Evolutionary conservation across 2,329 filamentous ascomycete genomes (phyloP).

Genomic region (Chaetomiaceae sp.): DNA sequence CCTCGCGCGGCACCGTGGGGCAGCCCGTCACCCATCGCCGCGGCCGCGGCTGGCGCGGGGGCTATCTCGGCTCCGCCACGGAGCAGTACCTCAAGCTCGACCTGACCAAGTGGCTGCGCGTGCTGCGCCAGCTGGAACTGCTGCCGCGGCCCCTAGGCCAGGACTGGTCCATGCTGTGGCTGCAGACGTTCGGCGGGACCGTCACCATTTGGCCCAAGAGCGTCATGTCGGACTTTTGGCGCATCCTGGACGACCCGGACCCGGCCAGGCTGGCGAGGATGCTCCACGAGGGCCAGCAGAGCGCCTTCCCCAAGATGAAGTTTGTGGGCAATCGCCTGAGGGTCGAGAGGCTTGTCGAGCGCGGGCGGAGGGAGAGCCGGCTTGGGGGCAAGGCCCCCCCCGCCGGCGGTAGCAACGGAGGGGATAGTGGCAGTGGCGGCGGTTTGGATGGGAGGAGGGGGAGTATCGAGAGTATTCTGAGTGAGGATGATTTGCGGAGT

Average conservation of each 20-base stretch:
- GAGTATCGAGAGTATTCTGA: constrained; percentile 57
- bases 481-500: constrained; percentile 55
- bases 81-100: constrained; percentile 97
- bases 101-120: constrained; percentile 95
- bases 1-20: constrained; percentile 84
- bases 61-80: constrained; percentile 84
- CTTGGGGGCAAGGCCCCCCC: constrained; percentile 25
- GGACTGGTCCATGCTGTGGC: constrained; percentile 95
- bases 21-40: constrained; percentile 90
- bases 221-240: constrained; percentile 70
- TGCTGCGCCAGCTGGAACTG: constrained; percentile 86
- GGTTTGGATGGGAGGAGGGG: constrained; percentile 38
- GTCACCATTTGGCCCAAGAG: constrained; percentile 95
- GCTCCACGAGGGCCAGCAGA: constrained; percentile 86
- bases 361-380: constrained; percentile 52
- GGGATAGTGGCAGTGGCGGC: not conserved
- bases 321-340: constrained; percentile 86
- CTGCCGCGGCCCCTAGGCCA: constrained; percentile 86
- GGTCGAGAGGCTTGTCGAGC: constrained; percentile 67
- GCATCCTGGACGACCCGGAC: constrained; percentile 81
- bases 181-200: constrained; percentile 90
- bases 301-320: constrained; percentile 83
- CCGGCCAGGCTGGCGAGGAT: constrained; percentile 73
- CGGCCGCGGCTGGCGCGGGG: constrained; percentile 91
- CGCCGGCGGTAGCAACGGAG: not conserved